Evolutionary conservation across 2,329 filamentous ascomycete species (phyloP).

Genomic region (Talaromyces piceae): DNA sequence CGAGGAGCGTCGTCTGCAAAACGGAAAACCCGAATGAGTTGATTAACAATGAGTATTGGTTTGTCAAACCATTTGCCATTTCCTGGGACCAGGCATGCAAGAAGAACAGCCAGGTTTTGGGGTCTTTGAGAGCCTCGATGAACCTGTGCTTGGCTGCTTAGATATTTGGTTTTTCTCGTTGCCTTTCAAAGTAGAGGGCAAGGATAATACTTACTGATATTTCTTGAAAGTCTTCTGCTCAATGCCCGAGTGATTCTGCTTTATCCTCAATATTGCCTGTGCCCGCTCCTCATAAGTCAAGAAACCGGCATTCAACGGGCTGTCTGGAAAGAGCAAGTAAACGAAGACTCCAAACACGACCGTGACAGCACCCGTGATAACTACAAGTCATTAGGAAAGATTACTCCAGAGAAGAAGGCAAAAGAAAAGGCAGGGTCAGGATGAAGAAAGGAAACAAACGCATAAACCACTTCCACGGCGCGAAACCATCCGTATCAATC

Average conservation of each 20-base stretch:
- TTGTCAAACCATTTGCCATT: slow-evolving; percentile 24
- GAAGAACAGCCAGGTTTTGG: slow-evolving; percentile 31
- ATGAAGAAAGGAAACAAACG: slow-evolving; percentile 14
- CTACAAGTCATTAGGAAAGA: not conserved
- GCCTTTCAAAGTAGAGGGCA: not conserved
- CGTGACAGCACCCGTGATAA: slow-evolving; percentile 10
- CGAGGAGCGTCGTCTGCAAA: slow-evolving; percentile 11
- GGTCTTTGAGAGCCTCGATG: slow-evolving; percentile 25
- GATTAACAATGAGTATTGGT: slow-evolving; percentile 39
- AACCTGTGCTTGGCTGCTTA: slow-evolving; percentile 15
- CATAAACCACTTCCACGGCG: slow-evolving; percentile 36
- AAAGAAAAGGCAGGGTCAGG: no score
- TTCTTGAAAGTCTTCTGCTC: slow-evolving; percentile 30
- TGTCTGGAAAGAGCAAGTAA: slow-evolving; percentile 28
- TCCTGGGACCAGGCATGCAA: slow-evolving; percentile 31
- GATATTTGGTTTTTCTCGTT: not conserved
- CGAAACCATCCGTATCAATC: slow-evolving; percentile 29
- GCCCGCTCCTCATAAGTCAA: slow-evolving; percentile 26
- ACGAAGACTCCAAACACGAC: slow-evolving; percentile 21
- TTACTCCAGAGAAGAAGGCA: not conserved
- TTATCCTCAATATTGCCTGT: slow-evolving; percentile 27
- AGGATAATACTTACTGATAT: slow-evolving; percentile 12
- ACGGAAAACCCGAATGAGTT: slow-evolving; percentile 39
- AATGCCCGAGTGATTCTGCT: slow-evolving; percentile 31
- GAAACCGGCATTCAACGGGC: slow-evolving; percentile 24